Evolutionary conservation across 352 stramenopile species (phyloP), one percentile per base, ranked within the genome.

Genomic region (Globisporangium okanoganense): DNA sequence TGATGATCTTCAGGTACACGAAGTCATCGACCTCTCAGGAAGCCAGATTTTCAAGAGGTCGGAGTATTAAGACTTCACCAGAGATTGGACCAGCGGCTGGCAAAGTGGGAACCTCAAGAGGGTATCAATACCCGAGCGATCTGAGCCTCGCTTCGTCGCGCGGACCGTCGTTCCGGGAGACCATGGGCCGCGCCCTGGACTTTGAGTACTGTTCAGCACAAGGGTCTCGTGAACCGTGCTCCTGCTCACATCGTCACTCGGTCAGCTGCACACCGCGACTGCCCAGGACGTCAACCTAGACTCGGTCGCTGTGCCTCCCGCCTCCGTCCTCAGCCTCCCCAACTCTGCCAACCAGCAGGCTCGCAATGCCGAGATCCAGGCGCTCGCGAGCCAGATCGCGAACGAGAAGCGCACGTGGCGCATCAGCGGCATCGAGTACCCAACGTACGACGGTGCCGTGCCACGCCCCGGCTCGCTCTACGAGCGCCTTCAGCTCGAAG

Each of bases 361-460:
- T 3, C 44, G 45, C 18, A 22, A 44, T 35, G 45, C 35, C 1
- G 35, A 25, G 16, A 59, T 25, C 13, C 10, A 61, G 12, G 25
- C 27, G 20, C 12, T 61, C 36, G 52, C 49, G 9, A 51, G 38
- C n/a, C 49, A 61, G 38, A 51, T 61, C 36, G 22, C 14, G 25
- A 53, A 60, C n/a, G 52, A 61, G 29, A 54, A 61, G 40, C 49
- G 31, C 38, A 53, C 58, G 20, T 44, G 18, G 58, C 38, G 57
- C 12, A 41, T 58, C 22, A 25, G 43, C 9, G 20, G 24, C 1
- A 22, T 14, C 56, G 29, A 69, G 1, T 58, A 76, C 6, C 66
- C 73, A 0, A 62, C 69, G 22, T 78, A 78, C 53, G 65, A 71
- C 54, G 73, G 73, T 1, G 71, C 71, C 0, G 62, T 78, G 4